Conservation (phyloP, 106 monocot genomes). For the Hemerocallis citrina region DNA sequence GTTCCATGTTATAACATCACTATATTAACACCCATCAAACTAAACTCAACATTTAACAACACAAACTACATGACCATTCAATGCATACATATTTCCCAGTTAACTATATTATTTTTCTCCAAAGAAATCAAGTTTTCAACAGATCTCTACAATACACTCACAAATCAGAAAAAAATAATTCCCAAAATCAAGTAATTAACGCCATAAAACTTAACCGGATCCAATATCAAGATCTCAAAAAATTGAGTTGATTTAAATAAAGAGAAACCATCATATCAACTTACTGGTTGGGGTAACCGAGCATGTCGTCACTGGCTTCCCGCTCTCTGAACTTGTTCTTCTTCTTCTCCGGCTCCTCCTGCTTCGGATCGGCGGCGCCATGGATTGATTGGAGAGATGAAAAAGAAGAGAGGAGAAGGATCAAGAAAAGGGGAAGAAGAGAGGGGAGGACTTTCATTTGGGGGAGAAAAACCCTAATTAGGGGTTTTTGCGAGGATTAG, state of each 20-base stretch:
- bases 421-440: conserved; percentile 1
- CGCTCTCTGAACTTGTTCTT: conserved; percentile 87
- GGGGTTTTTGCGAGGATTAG: not conserved
- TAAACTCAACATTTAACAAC: too few species aligned
- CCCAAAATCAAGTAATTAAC: too few species aligned
- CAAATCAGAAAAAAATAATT: too few species aligned
- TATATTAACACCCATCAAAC: too few species aligned
- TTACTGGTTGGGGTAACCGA: conserved; percentile 69
- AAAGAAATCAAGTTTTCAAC: too few species aligned
- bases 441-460: conserved; percentile 11
- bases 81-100: too few species aligned
- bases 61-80: too few species aligned
- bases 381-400: conserved; percentile 5
- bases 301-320: conserved; percentile 74
- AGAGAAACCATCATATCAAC: conserved; percentile 5
- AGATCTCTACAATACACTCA: too few species aligned
- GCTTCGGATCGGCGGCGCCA: conserved; percentile 20
- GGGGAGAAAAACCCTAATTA: not conserved
- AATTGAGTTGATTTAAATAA: not conserved
- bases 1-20: too few species aligned
- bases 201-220: not conserved
- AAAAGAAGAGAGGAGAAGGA: conserved; percentile 12
- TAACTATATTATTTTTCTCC: too few species aligned
- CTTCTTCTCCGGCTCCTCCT: conserved; percentile 30
- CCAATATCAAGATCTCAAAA: not conserved